Evolutionary conservation across 805 yeast species (phyloP), one percentile per base, ranked within the genome.

Genomic region (Barnettozyma wickerhamii): DNA sequence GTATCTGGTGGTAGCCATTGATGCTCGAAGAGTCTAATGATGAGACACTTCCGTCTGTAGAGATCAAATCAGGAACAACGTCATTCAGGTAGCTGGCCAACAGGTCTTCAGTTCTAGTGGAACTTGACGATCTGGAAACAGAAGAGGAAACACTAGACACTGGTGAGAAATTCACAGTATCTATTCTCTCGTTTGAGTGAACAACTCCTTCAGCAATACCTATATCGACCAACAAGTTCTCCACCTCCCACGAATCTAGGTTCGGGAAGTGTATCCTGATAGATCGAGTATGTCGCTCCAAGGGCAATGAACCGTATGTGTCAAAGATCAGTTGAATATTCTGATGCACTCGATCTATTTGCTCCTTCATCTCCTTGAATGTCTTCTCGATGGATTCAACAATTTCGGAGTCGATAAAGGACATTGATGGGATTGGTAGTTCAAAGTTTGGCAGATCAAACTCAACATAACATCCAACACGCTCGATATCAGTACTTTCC

Each of bases 251-350:
- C 6, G 70, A 61, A 45, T 83, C 87, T 44, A 83, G 71, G 56
- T 83, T 84, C 26, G 91, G 88, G 63, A 87, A 85, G 56, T 75
- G 81, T 12, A 81, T 75, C 48, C 81, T 64, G 38, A 79, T 60
- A 23, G 68, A 63, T 10, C 63, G 56, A 29, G 62, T 53, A 34
- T 67, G 68, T 40, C 74, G 61, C 35, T 77, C 67, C 40, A 83
- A 65, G 7, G 85, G 88, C 48, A 79, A 73, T 46, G 79, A 78
- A 3, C 93, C 93, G 42, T 81, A 74, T 4, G 58, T 50, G 23
- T 78, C 75, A 43, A 77, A 65, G 29, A 77, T 65, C 33, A 56
- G 55, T 30, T 62, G 50, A 35, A 78, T 62, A 46, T 72, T 74
- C 18, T 63, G 55, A 47, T 67, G 60, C 24, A 79, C 61, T 28